phyloP scores from a whole-genome alignment of 169 alveolate genomes.

The Plasmodium gaboni region DNA sequence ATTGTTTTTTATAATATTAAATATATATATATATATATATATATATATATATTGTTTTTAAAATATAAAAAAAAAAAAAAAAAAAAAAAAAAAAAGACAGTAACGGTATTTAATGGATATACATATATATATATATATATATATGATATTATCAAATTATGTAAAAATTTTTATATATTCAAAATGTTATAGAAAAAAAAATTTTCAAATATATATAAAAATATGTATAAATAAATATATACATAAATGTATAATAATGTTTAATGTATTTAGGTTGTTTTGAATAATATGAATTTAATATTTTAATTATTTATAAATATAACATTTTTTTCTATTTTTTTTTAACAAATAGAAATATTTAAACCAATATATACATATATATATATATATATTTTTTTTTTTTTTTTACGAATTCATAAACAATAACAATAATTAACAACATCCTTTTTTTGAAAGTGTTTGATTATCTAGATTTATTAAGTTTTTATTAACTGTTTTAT shows the following conservation, averaged over 20 bases:
- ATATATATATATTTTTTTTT: conserved; percentile 13
- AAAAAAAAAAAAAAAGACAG: no score
- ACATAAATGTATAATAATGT: conserved; percentile 3
- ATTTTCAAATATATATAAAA: conserved; percentile 25
- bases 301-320: conserved; percentile 14
- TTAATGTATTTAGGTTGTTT: conserved; percentile 25
- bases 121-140: conserved; percentile 7
- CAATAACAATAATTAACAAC: conserved; percentile 48
- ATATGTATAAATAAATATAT: conserved; percentile 22
- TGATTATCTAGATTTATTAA: conserved; percentile 58
- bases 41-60: conserved; percentile 2
- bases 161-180: conserved; percentile 60
- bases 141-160: conserved; percentile 17
- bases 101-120: neutral
- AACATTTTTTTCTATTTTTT: conserved; percentile 28
- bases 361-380: conserved; percentile 23
- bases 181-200: conserved; percentile 37
- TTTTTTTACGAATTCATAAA: conserved; percentile 9
- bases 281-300: conserved; percentile 20
- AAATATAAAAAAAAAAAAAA: no score
- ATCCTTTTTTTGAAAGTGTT: conserved; percentile 37
- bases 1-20: conserved; percentile 26
- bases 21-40: neutral
- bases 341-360: conserved; percentile 14
- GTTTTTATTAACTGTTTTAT: conserved; percentile 43